Percentiles rank a stretch among this genome's conserved stretches.
phyloP scores from a whole-genome alignment of 2,329 filamentous ascomycete genomes.

The Sporothrix curviconia region DNA sequence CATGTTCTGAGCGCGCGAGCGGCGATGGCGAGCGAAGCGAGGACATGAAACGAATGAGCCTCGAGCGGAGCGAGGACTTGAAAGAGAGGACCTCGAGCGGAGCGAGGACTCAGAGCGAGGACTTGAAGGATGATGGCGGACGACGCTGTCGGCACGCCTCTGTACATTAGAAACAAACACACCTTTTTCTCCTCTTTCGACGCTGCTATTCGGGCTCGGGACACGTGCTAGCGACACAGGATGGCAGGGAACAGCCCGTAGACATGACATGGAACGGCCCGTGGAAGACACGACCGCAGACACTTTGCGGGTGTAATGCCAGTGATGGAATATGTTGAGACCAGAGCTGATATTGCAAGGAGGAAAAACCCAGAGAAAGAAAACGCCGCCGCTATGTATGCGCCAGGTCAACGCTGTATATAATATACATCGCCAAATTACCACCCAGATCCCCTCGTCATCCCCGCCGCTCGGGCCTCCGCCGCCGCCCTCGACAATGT shows the following conservation, averaged over 20 bases:
- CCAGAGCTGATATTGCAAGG: background rate
- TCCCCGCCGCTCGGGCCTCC: background rate
- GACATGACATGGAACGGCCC: background rate
- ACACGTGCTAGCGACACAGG: background rate
- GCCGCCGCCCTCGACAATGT: conserved; percentile 32
- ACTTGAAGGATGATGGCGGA: background rate
- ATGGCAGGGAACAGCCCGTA: background rate
- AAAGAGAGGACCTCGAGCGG: background rate
- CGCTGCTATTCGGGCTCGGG: background rate
- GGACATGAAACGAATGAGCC: background rate
- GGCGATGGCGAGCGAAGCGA: too few relatives aligned
- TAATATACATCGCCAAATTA: too few relatives aligned
- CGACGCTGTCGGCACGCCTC: background rate
- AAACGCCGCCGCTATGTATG: conserved; percentile 1
- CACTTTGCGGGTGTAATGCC: too few relatives aligned
- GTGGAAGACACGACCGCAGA: too few relatives aligned
- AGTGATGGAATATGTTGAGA: background rate
- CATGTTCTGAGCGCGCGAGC: conserved; percentile 32
- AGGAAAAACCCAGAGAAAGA: background rate
- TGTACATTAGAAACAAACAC: conserved; percentile 7
- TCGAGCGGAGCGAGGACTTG: background rate
- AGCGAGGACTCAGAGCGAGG: background rate
- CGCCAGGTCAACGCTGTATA: background rate
- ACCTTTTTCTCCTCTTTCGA: background rate
- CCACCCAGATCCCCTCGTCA: too few relatives aligned